Percentiles rank a stretch among this genome's conserved stretches.
Conservation (phyloP, 148 eudicot species). For the Heliosperma pusillum region DNA sequence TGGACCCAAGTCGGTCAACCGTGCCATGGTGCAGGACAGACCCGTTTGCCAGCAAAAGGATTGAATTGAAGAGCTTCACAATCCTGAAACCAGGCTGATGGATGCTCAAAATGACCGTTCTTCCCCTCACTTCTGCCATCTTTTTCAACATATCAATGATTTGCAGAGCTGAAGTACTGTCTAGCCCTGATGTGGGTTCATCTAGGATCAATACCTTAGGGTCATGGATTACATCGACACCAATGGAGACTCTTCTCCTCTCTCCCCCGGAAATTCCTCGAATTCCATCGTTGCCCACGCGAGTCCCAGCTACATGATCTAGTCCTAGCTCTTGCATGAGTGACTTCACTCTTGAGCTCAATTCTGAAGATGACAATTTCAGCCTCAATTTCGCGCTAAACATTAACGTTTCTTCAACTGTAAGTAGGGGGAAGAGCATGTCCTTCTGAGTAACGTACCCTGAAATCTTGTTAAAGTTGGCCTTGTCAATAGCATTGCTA, state of each 20-base stretch:
- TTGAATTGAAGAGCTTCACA: slow-evolving; percentile 69
- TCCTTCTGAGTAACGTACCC: slow-evolving; percentile 96
- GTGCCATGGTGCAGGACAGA: slow-evolving; percentile 76
- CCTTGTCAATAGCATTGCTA: slow-evolving; percentile 43
- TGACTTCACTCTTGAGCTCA: slow-evolving; percentile 48
- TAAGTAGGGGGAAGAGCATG: slow-evolving; percentile 82
- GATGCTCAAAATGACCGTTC: slow-evolving; percentile 76
- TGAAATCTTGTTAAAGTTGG: slow-evolving; percentile 63
- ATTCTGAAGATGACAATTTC: slow-evolving; percentile 38
- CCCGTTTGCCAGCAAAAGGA: slow-evolving; percentile 73
- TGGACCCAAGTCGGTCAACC: slow-evolving; percentile 52
- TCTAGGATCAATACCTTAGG: slow-evolving; percentile 83
- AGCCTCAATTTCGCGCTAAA: slow-evolving; percentile 73
- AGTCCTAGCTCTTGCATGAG: slow-evolving; percentile 78
- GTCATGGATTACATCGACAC: slow-evolving; percentile 86
- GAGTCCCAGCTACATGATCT: slow-evolving; percentile 52
- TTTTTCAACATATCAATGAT: slow-evolving; percentile 79
- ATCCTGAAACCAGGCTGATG: slow-evolving; percentile 96
- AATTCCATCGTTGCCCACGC: slow-evolving; percentile 64
- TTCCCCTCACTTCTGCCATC: slow-evolving; percentile 76
- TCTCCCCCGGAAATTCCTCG: slow-evolving; percentile 97
- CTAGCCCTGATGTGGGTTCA: slow-evolving; percentile 96
- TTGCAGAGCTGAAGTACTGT: slow-evolving; percentile 84
- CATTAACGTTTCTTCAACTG: slow-evolving; percentile 80
- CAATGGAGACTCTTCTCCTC: slow-evolving; percentile 87